phyloP scores from a whole-genome alignment of 768 basidiomycete species.

The Hygrocybe punicea region DNA sequence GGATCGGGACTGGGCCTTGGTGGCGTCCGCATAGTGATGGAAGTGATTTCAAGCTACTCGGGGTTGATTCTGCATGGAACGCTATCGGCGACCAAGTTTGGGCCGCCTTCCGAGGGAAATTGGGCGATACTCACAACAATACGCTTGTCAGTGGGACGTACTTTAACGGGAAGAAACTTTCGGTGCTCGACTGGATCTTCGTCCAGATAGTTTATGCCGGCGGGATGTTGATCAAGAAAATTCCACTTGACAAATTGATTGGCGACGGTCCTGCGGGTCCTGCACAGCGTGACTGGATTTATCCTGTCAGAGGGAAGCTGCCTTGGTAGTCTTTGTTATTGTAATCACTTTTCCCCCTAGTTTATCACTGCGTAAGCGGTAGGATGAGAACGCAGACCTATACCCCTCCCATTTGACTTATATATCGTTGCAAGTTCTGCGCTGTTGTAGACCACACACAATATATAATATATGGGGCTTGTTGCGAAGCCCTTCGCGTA shows the following conservation, averaged over 20 bases:
- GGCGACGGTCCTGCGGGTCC: constrained; percentile 3
- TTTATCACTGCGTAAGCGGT: too few relatives aligned
- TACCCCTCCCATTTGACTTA: too few relatives aligned
- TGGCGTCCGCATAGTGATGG: constrained; percentile 6
- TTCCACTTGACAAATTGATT: background rate
- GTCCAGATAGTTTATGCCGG: background rate
- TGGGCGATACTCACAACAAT: constrained; percentile 1
- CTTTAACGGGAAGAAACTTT: background rate
- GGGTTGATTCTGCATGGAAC: background rate
- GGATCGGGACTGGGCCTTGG: constrained; percentile 2
- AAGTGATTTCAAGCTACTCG: constrained; percentile 2
- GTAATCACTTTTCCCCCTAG: background rate
- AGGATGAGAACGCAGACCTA: background rate
- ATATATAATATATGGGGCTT: constrained; percentile 5
- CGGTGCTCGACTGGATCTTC: background rate
- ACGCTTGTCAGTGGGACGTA: background rate
- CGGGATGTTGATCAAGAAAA: constrained; percentile 4
- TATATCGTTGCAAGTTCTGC: too few relatives aligned
- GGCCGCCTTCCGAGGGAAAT: background rate
- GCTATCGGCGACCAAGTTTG: constrained; percentile 3
- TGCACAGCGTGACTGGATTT: background rate
- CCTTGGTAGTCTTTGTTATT: background rate
- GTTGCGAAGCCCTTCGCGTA: constrained; percentile 6
- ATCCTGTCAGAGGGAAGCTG: constrained; percentile 1
- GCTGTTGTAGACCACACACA: background rate